These are phyloP conservation scores for Yamadazyma diospyri DNA, from an alignment of 1,139 yeast species.

Conservation along the genomic window DNA sequence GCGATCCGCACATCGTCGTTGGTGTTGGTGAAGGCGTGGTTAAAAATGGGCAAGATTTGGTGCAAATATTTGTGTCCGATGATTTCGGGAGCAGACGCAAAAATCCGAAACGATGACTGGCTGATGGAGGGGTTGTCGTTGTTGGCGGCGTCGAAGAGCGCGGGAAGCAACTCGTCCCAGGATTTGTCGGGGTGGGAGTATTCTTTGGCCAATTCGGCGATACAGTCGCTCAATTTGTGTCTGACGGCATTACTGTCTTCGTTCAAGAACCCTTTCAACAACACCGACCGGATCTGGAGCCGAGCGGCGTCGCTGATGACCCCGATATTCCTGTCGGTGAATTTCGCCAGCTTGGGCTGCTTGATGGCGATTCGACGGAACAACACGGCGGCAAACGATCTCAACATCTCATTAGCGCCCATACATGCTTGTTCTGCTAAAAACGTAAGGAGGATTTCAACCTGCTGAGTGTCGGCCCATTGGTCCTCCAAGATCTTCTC, in stretches of 20 bases:
- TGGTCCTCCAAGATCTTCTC: constrained; percentile 69
- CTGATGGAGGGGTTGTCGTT: constrained; percentile 68
- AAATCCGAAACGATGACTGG: constrained; percentile 88
- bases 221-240: constrained; percentile 90
- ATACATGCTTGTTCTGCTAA: constrained; percentile 76
- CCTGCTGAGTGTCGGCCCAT: constrained; percentile 66
- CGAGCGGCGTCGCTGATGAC: constrained; percentile 58
- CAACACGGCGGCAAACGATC: constrained; percentile 78
- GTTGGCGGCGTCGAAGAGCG: constrained; percentile 65
- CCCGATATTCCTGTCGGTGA: constrained; percentile 76
- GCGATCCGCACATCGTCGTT: constrained; percentile 85
- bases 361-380: constrained; percentile 84
- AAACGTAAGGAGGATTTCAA: constrained; percentile 69
- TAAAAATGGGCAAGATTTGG: constrained; percentile 66
- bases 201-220: constrained; percentile 83
- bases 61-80: constrained; percentile 57
- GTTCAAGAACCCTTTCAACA: constrained; percentile 69
- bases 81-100: constrained; percentile 79
- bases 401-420: constrained; percentile 52
- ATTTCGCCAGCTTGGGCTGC: constrained; percentile 62
- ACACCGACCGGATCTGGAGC: constrained; percentile 57
- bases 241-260: constrained; percentile 69
- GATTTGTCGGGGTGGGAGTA: constrained; percentile 48
- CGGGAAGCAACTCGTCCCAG: constrained; percentile 80
- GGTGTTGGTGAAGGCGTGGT: constrained; percentile 72